phyloP scores from a whole-genome alignment of 305 asterid species.

The Fraxinus floribunda region DNA sequence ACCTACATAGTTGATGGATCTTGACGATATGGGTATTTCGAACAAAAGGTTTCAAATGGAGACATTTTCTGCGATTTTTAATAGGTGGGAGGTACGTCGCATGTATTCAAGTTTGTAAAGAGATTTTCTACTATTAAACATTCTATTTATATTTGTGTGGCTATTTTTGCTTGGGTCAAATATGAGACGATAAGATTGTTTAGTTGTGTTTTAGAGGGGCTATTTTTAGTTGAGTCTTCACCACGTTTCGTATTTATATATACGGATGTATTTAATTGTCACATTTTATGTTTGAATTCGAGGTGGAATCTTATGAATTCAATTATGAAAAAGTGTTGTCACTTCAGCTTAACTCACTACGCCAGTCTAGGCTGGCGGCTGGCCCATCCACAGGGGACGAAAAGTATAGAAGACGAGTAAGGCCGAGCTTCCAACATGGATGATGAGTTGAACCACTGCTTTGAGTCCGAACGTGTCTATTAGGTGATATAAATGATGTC shows the following conservation, averaged over 20 bases:
- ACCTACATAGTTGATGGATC: too few relatives aligned
- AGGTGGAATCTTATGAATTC: too few relatives aligned
- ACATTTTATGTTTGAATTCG: background rate
- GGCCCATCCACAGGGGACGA: background rate
- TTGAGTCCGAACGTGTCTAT: background rate
- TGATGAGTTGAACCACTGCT: background rate
- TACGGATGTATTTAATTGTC: too few relatives aligned
- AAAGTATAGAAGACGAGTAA: background rate
- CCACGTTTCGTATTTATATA: background rate
- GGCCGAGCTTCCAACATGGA: background rate
- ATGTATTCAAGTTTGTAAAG: too few relatives aligned
- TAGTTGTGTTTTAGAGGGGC: background rate
- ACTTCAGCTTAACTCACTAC: too few relatives aligned
- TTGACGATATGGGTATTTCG: too few relatives aligned
- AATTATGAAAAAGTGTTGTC: background rate
- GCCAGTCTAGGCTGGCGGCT: too few relatives aligned
- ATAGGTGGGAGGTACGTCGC: too few relatives aligned
- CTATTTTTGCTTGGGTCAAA: background rate
- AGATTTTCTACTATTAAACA: too few relatives aligned
- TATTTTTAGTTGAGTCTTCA: background rate
- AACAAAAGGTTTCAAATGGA: too few relatives aligned
- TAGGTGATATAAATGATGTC: background rate
- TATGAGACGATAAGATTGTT: background rate
- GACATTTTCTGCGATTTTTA: too few relatives aligned
- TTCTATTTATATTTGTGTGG: background rate